phyloP scores from a whole-genome alignment of 768 basidiomycete genomes.

The Auriscalpium vulgare region DNA sequence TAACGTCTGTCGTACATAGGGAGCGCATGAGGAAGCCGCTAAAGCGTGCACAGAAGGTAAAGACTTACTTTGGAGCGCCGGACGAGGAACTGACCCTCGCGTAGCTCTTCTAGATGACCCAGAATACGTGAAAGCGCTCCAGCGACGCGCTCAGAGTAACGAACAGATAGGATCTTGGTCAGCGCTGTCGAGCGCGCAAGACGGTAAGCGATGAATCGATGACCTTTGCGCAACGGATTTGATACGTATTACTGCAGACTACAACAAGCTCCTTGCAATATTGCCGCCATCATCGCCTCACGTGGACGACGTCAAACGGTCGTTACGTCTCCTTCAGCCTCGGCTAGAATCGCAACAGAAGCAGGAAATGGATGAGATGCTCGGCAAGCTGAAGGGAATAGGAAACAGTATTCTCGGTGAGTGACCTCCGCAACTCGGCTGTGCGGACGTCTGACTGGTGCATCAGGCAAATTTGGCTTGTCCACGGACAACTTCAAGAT shows the following conservation, averaged over 20 bases:
- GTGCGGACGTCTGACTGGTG: background rate
- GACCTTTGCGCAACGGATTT: background rate
- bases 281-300: conserved; percentile 50
- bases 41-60: conserved; percentile 17
- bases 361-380: conserved; percentile 84
- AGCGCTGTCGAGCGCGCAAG: conserved; percentile 71
- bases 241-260: conserved; percentile 44
- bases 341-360: conserved; percentile 73
- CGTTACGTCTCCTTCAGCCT: conserved; percentile 51
- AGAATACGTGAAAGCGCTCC: conserved; percentile 77
- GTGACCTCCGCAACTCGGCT: conserved; percentile 8
- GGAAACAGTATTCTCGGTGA: conserved; percentile 85
- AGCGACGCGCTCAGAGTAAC: conserved; percentile 82
- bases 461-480: conserved; percentile 81
- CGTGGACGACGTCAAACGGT: conserved; percentile 35
- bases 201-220: conserved; percentile 45
- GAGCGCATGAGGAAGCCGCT: conserved; percentile 11
- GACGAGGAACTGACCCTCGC: background rate
- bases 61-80: background rate
- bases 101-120: conserved; percentile 84
- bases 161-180: conserved; percentile 79
- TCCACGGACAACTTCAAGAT: conserved; percentile 98
- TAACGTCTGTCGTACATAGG: background rate
- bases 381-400: conserved; percentile 85
- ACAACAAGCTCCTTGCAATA: conserved; percentile 59